Percentiles rank a stretch among this genome's conserved stretches.
Evolutionary conservation across 2,329 filamentous ascomycete genomes (phyloP).

Genomic region (Fusarium floridanum): DNA sequence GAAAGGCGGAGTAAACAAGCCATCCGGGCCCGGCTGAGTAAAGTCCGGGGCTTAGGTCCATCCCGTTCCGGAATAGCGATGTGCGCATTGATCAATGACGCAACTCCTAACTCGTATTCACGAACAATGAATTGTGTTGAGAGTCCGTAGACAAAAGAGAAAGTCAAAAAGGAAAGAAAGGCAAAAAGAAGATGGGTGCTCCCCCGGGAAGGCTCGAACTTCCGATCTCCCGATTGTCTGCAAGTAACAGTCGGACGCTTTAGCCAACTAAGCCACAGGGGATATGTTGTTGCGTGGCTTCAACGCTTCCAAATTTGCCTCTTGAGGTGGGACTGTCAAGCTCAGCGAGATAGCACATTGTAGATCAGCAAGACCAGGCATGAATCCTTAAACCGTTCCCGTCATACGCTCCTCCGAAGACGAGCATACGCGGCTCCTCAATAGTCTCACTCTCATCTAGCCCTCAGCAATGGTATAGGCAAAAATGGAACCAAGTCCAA

Average conservation of each 20-base stretch:
- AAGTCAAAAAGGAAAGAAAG: background rate
- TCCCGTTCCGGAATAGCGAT: background rate
- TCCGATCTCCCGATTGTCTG: slow-evolving; percentile 48
- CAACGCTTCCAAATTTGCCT: background rate
- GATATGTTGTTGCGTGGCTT: slow-evolving; percentile 4
- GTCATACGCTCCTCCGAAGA: background rate
- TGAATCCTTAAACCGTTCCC: background rate
- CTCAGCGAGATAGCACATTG: background rate
- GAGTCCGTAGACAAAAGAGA: background rate
- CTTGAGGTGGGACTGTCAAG: background rate
- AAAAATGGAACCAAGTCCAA: background rate
- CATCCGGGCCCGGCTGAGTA: background rate
- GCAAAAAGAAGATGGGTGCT: slow-evolving; percentile 1
- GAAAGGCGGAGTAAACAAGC: background rate
- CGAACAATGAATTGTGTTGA: background rate
- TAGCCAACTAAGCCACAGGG: slow-evolving; percentile 45
- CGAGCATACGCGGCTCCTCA: background rate
- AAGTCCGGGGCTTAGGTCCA: background rate
- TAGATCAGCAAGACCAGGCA: background rate
- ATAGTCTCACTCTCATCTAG: background rate
- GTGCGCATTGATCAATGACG: background rate
- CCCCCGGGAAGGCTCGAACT: slow-evolving; percentile 49
- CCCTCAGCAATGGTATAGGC: background rate
- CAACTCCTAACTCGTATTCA: background rate
- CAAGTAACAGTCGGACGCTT: slow-evolving; percentile 44